A percentile compares a stretch with the other conserved stretches of the same genome.
Conservation (phyloP, 2,329 filamentous ascomycete species). For the Diplodia intermedia region DNA sequence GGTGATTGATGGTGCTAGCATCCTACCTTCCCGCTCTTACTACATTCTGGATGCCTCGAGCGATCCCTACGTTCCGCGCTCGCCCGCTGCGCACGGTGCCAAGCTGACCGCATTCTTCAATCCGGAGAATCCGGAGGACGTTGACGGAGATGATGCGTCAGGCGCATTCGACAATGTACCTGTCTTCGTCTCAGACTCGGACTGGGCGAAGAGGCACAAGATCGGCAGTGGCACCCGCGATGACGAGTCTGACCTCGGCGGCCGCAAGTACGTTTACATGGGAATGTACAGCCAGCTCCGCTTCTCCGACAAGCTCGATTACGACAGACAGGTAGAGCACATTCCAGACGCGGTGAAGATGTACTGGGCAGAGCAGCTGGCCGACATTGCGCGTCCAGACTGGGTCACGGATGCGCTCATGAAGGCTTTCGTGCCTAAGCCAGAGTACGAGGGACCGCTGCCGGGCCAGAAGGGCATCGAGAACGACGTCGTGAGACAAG, state of each 20-base stretch:
- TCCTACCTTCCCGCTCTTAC: slow-evolving; percentile 49
- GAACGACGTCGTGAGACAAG: slow-evolving; percentile 39
- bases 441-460: slow-evolving; percentile 50
- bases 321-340: slow-evolving; percentile 48
- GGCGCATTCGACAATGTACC: slow-evolving; percentile 49
- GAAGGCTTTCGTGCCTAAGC: slow-evolving; percentile 53
- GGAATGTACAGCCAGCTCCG: slow-evolving; percentile 56
- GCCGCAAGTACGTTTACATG: slow-evolving; percentile 50
- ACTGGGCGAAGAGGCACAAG: slow-evolving; percentile 7
- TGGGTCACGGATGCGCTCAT: slow-evolving; percentile 54
- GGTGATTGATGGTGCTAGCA: slow-evolving; percentile 35
- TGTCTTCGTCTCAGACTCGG: slow-evolving; percentile 47
- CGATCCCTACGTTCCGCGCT: slow-evolving; percentile 53
- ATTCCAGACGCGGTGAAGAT: slow-evolving; percentile 50
- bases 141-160: slow-evolving; percentile 36
- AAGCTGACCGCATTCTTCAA: slow-evolving; percentile 58
- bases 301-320: slow-evolving; percentile 53
- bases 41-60: slow-evolving; percentile 48
- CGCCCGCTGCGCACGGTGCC: slow-evolving; percentile 53
- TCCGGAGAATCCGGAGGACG: slow-evolving; percentile 41
- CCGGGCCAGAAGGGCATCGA: slow-evolving; percentile 34
- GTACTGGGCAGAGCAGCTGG: slow-evolving; percentile 51
- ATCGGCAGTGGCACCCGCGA: background rate
- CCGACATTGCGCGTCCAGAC: slow-evolving; percentile 43
- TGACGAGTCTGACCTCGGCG: background rate